phyloP scores from a whole-genome alignment of 2,329 filamentous ascomycete species.

The Bertia moriformis region DNA sequence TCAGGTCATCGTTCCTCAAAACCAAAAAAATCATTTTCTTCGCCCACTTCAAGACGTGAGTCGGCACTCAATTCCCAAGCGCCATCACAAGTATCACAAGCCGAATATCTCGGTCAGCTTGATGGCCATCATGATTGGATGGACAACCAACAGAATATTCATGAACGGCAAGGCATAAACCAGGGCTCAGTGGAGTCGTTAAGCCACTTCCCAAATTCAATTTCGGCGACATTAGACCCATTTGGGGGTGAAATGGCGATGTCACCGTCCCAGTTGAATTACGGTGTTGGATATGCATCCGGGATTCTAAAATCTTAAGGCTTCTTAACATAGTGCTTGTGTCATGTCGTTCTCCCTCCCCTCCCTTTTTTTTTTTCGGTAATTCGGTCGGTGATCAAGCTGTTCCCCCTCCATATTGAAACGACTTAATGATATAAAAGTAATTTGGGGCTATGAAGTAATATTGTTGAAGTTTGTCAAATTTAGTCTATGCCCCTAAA shows the following conservation, averaged over 20 bases:
- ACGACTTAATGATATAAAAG: no score
- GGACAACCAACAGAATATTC: slow-evolving; percentile 10
- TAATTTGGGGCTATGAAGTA: no score
- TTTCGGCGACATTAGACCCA: neutral
- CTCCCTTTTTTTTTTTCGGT: no score
- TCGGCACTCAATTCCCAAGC: slow-evolving; percentile 8
- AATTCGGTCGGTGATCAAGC: no score
- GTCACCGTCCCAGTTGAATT: neutral
- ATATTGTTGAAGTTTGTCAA: no score
- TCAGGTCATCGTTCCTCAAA: neutral
- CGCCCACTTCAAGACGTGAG: neutral
- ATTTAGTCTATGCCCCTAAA: no score
- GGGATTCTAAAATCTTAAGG: no score
- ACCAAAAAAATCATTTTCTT: neutral
- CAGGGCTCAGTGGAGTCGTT: neutral
- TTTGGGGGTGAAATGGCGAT: neutral
- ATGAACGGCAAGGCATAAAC: slow-evolving; percentile 8
- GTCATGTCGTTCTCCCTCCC: no score
- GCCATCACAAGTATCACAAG: slow-evolving; percentile 11
- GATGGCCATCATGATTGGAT: slow-evolving; percentile 13
- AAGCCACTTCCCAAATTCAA: neutral
- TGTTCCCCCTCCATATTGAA: no score
- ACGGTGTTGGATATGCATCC: neutral
- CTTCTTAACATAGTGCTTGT: no score
- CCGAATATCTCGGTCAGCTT: slow-evolving; percentile 13